Evolutionary conservation across 202 grass and related monocot genomes (phyloP).

Genomic region (Schoenoplectus triqueter): DNA sequence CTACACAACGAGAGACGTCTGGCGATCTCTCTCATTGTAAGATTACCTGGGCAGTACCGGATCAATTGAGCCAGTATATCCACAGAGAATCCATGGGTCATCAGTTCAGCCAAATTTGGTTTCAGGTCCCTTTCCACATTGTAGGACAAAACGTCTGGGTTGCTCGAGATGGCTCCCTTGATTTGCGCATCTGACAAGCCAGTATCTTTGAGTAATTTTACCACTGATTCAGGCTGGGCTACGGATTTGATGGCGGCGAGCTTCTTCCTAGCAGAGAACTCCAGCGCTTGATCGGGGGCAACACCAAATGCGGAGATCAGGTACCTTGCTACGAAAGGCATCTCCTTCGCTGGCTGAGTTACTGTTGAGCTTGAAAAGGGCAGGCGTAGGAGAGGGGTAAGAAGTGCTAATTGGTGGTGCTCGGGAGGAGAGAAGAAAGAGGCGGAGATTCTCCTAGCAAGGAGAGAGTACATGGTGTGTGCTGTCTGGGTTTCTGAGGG

Average conservation of each 20-base stretch:
- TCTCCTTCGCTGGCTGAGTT: background rate
- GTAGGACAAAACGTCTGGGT: slow-evolving; percentile 5
- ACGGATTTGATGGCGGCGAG: no score
- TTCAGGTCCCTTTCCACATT: slow-evolving; percentile 22
- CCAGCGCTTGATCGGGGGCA: background rate
- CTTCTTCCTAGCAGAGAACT: no score
- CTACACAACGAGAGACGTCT: no score
- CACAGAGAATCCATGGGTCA: background rate
- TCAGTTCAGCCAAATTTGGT: background rate
- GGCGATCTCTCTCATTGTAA: no score
- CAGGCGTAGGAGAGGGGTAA: background rate
- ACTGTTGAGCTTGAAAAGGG: background rate
- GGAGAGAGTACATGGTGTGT: background rate
- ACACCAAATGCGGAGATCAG: slow-evolving; percentile 40
- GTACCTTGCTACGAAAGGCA: slow-evolving; percentile 21
- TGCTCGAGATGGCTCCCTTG: slow-evolving; percentile 27
- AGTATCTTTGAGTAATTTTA: background rate
- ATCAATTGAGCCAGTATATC: slow-evolving; percentile 22
- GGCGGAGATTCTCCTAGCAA: background rate
- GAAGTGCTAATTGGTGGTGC: background rate
- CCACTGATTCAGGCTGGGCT: background rate
- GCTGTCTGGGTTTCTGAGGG: no score
- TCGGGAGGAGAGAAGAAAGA: background rate
- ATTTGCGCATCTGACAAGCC: slow-evolving; percentile 48
- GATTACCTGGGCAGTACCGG: background rate